Percentiles rank a stretch among this genome's conserved stretches.
phyloP scores from a whole-genome alignment of 306 rosid genomes.

The Luffa aegyptiaca region DNA sequence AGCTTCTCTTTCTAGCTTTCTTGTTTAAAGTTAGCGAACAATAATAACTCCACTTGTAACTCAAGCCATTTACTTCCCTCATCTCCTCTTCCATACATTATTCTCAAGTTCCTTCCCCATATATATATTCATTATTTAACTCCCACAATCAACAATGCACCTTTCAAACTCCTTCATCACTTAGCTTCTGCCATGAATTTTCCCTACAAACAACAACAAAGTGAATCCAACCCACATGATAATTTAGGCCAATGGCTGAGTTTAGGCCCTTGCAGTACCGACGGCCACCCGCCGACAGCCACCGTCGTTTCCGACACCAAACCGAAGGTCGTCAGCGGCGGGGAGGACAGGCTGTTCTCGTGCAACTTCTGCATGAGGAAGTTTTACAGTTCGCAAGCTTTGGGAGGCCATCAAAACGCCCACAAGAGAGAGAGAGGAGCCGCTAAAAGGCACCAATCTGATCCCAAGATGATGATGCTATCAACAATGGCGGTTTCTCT shows the following conservation, averaged over 20 bases:
- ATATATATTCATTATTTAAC: background rate
- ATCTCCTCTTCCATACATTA: background rate
- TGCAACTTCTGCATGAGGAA: slow-evolving; percentile 1
- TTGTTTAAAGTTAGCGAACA: background rate
- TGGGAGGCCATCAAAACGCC: slow-evolving; percentile 6
- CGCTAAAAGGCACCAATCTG: slow-evolving; percentile 9
- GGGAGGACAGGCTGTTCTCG: background rate
- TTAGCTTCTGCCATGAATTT: background rate
- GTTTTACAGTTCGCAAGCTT: slow-evolving; percentile 2
- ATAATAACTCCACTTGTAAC: slow-evolving; percentile 6
- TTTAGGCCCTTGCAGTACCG: slow-evolving; percentile 30
- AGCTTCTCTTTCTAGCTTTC: slow-evolving; percentile 3
- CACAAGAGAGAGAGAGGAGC: slow-evolving; percentile 8
- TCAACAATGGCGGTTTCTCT: slow-evolving; percentile 26
- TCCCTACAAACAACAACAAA: background rate
- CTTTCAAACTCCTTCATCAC: background rate
- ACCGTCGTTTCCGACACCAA: background rate
- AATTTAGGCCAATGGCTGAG: slow-evolving; percentile 57
- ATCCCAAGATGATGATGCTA: slow-evolving; percentile 33
- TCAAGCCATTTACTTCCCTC: background rate
- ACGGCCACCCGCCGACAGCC: background rate
- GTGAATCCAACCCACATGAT: slow-evolving; percentile 6
- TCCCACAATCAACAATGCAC: background rate
- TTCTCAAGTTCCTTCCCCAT: background rate
- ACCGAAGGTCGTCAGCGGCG: background rate